A percentile compares a stretch with the other conserved stretches of the same genome.
phyloP scores from a whole-genome alignment of 345 rosid genomes.

The Heritiera fomes region DNA sequence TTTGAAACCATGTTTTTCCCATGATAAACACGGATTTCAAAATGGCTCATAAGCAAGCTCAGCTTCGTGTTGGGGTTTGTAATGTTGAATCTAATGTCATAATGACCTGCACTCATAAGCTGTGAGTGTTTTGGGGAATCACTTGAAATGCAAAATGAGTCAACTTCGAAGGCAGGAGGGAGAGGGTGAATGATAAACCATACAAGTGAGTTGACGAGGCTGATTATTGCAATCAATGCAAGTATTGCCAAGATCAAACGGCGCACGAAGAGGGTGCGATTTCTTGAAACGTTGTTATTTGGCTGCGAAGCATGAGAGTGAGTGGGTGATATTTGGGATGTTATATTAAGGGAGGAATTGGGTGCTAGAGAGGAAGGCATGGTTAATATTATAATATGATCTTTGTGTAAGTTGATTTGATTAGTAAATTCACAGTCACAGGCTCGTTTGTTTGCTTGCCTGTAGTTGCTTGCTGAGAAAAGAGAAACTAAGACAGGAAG shows the following conservation, averaged over 20 bases:
- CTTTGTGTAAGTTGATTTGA: neutral
- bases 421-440: neutral
- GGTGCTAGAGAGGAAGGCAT: neutral
- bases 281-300: neutral
- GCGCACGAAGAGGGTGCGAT: neutral
- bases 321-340: neutral
- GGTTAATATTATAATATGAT: neutral
- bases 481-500: neutral
- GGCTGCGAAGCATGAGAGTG: neutral
- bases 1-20: neutral
- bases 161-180: neutral
- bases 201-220: neutral
- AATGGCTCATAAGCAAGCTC: neutral
- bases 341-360: neutral
- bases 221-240: neutral
- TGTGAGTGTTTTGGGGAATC: neutral
- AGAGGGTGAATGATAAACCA: neutral
- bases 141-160: neutral
- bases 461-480: neutral
- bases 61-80: conserved; percentile 7
- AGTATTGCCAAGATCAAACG: neutral
- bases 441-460: neutral
- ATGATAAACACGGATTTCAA: neutral
- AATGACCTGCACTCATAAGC: neutral
- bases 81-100: neutral